Percentiles rank a stretch among this genome's conserved stretches.
Evolutionary conservation across 768 basidiomycete genomes (phyloP).

Genomic region (Punctularia strigosozonata): DNA sequence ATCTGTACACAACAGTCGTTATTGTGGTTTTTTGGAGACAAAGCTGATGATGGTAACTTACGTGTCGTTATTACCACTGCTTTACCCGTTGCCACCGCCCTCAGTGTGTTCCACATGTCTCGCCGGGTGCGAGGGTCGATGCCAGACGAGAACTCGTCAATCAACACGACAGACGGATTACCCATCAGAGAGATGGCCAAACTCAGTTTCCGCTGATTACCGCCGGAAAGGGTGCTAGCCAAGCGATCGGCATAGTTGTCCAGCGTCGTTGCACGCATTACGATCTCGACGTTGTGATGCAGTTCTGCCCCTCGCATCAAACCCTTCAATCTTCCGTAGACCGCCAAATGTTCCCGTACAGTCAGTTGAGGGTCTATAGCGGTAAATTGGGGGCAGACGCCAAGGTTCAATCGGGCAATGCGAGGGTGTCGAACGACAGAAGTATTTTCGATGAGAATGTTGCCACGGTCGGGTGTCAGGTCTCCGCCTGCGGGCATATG

Average conservation of each 20-base stretch:
- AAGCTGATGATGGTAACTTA: conserved; percentile 18
- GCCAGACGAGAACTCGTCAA: conserved; percentile 78
- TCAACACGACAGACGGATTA: conserved; percentile 66
- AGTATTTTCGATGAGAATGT: conserved; percentile 52
- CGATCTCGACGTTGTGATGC: conserved; percentile 36
- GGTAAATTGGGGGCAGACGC: conserved; percentile 79
- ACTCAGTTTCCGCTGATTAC: conserved; percentile 67
- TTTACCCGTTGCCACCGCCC: conserved; percentile 53
- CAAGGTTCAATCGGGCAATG: conserved; percentile 54
- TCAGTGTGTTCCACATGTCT: conserved; percentile 70
- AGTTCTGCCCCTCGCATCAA: conserved; percentile 38
- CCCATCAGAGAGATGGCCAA: conserved; percentile 71
- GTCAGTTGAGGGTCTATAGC: conserved; percentile 72
- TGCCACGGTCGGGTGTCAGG: conserved; percentile 53
- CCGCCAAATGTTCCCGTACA: conserved; percentile 60
- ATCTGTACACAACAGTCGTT: conserved; percentile 34
- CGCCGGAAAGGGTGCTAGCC: conserved; percentile 66
- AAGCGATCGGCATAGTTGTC: conserved; percentile 52
- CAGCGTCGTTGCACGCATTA: conserved; percentile 50
- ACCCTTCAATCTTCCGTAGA: conserved; percentile 70
- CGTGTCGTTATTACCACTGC: conserved; percentile 65
- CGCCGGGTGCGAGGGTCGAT: conserved; percentile 77
- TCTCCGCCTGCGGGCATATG: conserved; percentile 42
- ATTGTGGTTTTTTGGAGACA: neutral
- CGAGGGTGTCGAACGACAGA: conserved; percentile 58